A percentile compares a stretch with the other conserved stretches of the same genome.
phyloP scores from a whole-genome alignment of 257 asterid genomes.

The Leonotis leonurus region DNA sequence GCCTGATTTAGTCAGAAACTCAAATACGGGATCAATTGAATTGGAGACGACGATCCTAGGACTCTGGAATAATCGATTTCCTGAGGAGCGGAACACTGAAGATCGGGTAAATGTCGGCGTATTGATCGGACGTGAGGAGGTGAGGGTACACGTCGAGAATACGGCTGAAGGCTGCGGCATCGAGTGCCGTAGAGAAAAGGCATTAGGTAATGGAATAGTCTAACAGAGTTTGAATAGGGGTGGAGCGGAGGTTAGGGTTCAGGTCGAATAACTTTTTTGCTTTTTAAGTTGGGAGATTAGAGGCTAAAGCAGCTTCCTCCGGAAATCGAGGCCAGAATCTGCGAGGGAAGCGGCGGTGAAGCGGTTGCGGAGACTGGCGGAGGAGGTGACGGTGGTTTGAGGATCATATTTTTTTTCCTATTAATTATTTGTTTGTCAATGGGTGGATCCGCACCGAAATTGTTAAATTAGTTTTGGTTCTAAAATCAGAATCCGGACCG shows the following conservation, averaged over 20 bases:
- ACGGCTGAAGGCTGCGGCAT: conserved; percentile 50
- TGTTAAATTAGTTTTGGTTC: too few relatives aligned
- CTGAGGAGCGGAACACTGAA: conserved; percentile 53
- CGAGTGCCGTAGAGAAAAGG: conserved; percentile 70
- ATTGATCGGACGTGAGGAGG: conserved; percentile 66
- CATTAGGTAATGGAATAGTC: conserved; percentile 46
- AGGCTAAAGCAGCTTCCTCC: conserved; percentile 53
- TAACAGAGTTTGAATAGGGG: conserved; percentile 50
- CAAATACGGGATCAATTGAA: conserved; percentile 57
- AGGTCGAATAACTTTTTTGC: conserved; percentile 47
- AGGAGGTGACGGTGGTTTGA: conserved; percentile 17
- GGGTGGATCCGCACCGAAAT: too few relatives aligned
- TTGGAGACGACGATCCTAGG: conserved; percentile 57
- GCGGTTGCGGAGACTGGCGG: conserved; percentile 7
- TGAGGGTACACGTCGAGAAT: conserved; percentile 77
- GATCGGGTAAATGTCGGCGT: conserved; percentile 50
- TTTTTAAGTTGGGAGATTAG: conserved; percentile 38
- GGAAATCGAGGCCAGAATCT: conserved; percentile 58
- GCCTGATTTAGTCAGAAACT: conserved; percentile 50
- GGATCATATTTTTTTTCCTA: conserved; percentile 6
- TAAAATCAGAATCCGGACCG: too few relatives aligned
- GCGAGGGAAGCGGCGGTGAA: not conserved
- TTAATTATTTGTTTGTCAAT: too few relatives aligned
- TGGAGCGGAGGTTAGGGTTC: conserved; percentile 64
- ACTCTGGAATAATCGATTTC: conserved; percentile 47